A percentile compares a stretch with the other conserved stretches of the same genome.
Conservation (phyloP, 164 flowering plant genomes). For the Dillenia turbinata region DNA sequence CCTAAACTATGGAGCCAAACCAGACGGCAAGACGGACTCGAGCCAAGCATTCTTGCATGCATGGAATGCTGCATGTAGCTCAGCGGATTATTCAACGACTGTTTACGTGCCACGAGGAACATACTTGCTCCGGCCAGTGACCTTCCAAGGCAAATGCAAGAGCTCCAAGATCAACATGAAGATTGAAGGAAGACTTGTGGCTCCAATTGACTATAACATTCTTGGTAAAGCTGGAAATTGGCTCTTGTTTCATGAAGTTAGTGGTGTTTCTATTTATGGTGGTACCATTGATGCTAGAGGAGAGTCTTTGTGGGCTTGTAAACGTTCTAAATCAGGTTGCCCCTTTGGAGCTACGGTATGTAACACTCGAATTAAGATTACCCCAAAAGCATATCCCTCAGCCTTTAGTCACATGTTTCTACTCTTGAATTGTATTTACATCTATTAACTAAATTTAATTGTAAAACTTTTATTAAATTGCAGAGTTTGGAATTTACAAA, state of each 20-base stretch:
- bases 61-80: constrained; percentile 25
- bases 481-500: not conserved
- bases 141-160: constrained; percentile 25
- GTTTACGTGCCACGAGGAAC: constrained; percentile 23
- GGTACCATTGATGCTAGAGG: constrained; percentile 23
- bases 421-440: no score
- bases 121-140: constrained; percentile 14
- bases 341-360: constrained; percentile 25
- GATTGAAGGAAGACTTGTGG: constrained; percentile 24
- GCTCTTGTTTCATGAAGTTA: constrained; percentile 17
- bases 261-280: constrained; percentile 17
- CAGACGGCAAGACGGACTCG: no score
- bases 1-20: no score
- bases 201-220: constrained; percentile 10
- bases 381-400: not conserved
- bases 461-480: not conserved
- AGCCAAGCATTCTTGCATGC: constrained; percentile 2
- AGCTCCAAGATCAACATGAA: constrained; percentile 6
- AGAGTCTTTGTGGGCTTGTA: constrained; percentile 21
- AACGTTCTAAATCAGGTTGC: constrained; percentile 4
- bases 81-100: constrained; percentile 7
- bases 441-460: no score
- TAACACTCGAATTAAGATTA: not conserved
- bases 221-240: constrained; percentile 12
- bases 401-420: no score